Evolutionary conservation across 2,329 filamentous ascomycete species (phyloP).

Genomic region (Microdochium trichocladiopsis): DNA sequence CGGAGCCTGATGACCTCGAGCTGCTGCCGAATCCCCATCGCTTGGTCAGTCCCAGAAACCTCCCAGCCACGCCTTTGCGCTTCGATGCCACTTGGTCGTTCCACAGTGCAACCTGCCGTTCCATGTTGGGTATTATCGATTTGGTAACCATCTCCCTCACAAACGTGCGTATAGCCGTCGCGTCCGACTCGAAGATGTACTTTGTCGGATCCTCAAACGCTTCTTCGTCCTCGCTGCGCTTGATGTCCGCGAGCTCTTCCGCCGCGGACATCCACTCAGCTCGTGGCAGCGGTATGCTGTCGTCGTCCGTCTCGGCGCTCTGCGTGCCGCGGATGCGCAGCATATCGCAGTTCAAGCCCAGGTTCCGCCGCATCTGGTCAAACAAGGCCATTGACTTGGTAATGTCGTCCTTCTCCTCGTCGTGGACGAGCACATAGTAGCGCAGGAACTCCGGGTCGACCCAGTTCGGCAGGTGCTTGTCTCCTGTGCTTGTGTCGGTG

Average conservation of each 20-base stretch:
- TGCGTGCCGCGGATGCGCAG: conserved; percentile 77
- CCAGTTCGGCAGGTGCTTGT: conserved; percentile 70
- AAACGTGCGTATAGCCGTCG: conserved; percentile 79
- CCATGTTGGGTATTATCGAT: conserved; percentile 93
- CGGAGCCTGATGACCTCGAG: conserved; percentile 52
- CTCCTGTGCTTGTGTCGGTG: conserved; percentile 72
- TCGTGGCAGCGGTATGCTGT: conserved; percentile 72
- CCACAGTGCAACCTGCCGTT: conserved; percentile 84
- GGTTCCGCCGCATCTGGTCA: conserved; percentile 98
- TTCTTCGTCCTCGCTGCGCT: conserved; percentile 59
- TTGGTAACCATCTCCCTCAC: conserved; percentile 93
- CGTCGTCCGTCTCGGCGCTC: conserved; percentile 84
- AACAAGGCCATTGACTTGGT: conserved; percentile 82
- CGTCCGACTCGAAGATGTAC: conserved; percentile 89
- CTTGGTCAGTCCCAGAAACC: conserved; percentile 91
- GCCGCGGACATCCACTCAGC: conserved; percentile 85
- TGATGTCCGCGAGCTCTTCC: conserved; percentile 75
- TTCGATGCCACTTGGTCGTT: conserved; percentile 95
- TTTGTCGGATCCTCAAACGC: conserved; percentile 65
- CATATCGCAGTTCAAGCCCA: conserved; percentile 91
- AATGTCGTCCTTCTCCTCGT: conserved; percentile 93
- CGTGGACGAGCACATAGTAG: conserved; percentile 94
- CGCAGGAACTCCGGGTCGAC: conserved; percentile 86
- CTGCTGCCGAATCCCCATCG: conserved; percentile 77
- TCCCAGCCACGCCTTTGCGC: conserved; percentile 78